Conservation (phyloP, 2,329 filamentous ascomycete genomes). For the Colletotrichum liaoningense region DNA sequence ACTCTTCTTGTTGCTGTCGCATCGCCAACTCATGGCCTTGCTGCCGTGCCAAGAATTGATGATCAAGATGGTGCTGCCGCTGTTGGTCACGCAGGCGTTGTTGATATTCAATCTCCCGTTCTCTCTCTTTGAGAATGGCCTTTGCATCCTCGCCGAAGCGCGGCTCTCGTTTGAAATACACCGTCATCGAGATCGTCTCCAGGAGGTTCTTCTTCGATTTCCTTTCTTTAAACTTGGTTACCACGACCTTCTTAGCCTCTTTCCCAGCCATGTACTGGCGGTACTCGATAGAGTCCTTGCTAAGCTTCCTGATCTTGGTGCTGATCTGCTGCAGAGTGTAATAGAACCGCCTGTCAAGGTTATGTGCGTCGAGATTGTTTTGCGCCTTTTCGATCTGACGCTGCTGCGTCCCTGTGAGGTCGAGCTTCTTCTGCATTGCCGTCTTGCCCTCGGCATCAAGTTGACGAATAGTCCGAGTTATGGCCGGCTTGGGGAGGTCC, state of each 20-base stretch:
- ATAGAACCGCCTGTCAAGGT: slow-evolving; percentile 52
- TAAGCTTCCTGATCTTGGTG: slow-evolving; percentile 46
- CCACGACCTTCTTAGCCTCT: slow-evolving; percentile 18
- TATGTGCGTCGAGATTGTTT: slow-evolving; percentile 45
- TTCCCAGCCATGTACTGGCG: slow-evolving; percentile 18
- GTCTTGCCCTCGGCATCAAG: slow-evolving; percentile 48
- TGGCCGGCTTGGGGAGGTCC: slow-evolving; percentile 51
- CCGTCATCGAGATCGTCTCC: slow-evolving; percentile 55
- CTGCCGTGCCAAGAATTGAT: background rate
- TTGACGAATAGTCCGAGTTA: slow-evolving; percentile 48
- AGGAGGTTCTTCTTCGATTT: slow-evolving; percentile 44
- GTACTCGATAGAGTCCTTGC: slow-evolving; percentile 33
- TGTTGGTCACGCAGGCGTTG: slow-evolving; percentile 17
- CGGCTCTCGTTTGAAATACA: slow-evolving; percentile 58
- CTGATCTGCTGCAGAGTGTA: slow-evolving; percentile 59
- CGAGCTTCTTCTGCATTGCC: slow-evolving; percentile 52
- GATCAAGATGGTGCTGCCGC: slow-evolving; percentile 11
- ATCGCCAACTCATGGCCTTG: background rate
- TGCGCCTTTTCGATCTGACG: slow-evolving; percentile 55
- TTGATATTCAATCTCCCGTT: slow-evolving; percentile 33
- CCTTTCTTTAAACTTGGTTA: slow-evolving; percentile 34
- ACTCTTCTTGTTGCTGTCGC: slow-evolving; percentile 1
- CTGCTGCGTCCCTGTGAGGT: slow-evolving; percentile 49
- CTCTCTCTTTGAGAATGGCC: slow-evolving; percentile 30
- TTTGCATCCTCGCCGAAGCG: slow-evolving; percentile 44